A percentile compares a stretch with the other conserved stretches of the same genome.
Evolutionary conservation across 139 green algal species (phyloP).

Genomic region (Tetraselmis striata): DNA sequence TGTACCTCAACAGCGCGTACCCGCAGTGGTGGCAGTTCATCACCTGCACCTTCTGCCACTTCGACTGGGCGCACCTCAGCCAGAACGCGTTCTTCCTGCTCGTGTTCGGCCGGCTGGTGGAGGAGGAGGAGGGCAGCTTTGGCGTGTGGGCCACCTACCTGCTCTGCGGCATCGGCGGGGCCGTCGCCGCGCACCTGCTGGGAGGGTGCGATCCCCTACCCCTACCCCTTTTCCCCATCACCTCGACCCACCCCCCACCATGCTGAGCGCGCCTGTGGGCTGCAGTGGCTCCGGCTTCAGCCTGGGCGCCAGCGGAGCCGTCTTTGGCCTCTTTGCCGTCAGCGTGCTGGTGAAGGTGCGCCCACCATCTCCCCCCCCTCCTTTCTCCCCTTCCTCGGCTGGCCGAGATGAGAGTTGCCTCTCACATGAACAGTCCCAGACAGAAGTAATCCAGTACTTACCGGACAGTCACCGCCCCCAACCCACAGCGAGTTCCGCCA

Average conservation of each 20-base stretch:
- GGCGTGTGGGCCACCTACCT: slow-evolving; percentile 53
- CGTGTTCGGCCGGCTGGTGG: slow-evolving; percentile 54
- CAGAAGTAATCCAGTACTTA: no score
- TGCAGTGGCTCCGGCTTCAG: not conserved
- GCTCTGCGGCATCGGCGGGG: slow-evolving; percentile 44
- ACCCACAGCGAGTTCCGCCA: no score
- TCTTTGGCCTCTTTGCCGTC: slow-evolving; percentile 86
- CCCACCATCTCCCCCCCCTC: not conserved
- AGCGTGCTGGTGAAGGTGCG: slow-evolving; percentile 54
- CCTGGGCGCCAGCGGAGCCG: slow-evolving; percentile 50
- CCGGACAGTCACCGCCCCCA: no score
- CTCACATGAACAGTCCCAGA: no score
- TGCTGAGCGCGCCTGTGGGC: not conserved
- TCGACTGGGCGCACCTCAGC: slow-evolving; percentile 42
- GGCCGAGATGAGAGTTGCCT: no score
- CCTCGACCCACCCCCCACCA: not conserved
- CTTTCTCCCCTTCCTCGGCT: not conserved
- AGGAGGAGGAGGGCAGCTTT: slow-evolving; percentile 57
- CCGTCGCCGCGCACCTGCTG: slow-evolving; percentile 23
- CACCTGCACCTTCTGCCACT: slow-evolving; percentile 42
- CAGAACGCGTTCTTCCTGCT: slow-evolving; percentile 65
- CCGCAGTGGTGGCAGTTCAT: slow-evolving; percentile 41
- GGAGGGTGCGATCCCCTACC: not conserved
- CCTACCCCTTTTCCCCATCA: not conserved
- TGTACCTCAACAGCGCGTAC: slow-evolving; percentile 26